Evolutionary conservation across 2,329 filamentous ascomycete species (phyloP), one percentile per base, ranked within the genome.

Genomic region (Tolypocladium nubicola): DNA sequence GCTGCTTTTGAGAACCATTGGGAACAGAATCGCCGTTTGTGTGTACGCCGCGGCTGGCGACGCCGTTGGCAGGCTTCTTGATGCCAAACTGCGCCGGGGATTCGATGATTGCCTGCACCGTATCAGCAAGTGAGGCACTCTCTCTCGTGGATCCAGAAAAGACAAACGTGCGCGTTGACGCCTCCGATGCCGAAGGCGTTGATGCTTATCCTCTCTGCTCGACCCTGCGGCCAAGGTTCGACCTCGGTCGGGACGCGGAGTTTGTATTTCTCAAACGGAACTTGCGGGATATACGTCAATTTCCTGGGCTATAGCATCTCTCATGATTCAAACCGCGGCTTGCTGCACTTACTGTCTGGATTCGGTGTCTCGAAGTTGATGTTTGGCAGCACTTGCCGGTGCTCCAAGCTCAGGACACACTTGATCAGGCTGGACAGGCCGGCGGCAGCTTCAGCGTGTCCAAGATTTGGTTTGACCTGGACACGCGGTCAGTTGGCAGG

Each of bases 121-220:
- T 33, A 33, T 33, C 30, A 33, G 30, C 30, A 33, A 33, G 30
- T 33, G 30, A 33, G 30, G 30, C 30, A 33, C 30, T 8, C 30
- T 33, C 30, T 9, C 30, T 33, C 30, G 30, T 33, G 30, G 30
- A 33, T 33, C 30, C 30, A 33, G 30, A 33, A 6, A 35, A 33
- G 30, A 33, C 78, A 70, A 4, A 72, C 66, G 56, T 76, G 75
- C 3, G 69, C 72, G 58, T 76, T 77, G 14, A 73, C 70, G 43
- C 68, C 73, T 30, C 72, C 74, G 35, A 73, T 74, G 1, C 75
- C 75, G 52, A 77, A 78, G 54, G 68, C 69, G 63, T 76, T 76
- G 55, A 78, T 67, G 58, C 75, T 77, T 54, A 77, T 73, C 16
- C 77, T 71, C 1, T 73, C 69, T 7, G 70, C 62, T 10, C 73